phyloP scores from a whole-genome alignment of 1,284 basidiomycete species.

The Cerioporus squamosus region DNA sequence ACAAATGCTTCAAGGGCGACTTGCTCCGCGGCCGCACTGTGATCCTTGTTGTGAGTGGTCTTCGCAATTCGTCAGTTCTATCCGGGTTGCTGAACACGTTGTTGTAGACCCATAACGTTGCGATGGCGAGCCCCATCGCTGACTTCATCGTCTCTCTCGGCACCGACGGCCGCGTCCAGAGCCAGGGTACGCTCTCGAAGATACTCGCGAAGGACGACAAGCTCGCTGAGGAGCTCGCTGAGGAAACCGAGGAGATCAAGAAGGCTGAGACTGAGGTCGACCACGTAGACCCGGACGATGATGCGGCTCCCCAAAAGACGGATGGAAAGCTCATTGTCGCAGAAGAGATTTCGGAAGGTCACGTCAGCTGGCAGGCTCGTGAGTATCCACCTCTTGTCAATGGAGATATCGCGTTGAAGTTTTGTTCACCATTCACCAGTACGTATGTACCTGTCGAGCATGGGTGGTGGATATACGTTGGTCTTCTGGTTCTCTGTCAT shows the following conservation, averaged over 20 bases:
- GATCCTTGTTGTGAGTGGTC: constrained; percentile 63
- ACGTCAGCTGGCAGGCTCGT: constrained; percentile 52
- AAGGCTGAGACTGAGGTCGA: constrained; percentile 48
- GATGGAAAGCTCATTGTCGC: constrained; percentile 56
- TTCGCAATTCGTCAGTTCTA: neutral
- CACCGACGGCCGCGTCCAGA: constrained; percentile 51
- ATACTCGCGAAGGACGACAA: constrained; percentile 45
- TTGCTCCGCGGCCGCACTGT: constrained; percentile 72
- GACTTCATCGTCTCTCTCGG: constrained; percentile 64
- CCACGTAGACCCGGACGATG: constrained; percentile 38
- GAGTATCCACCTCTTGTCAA: no score
- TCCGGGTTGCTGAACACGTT: no score
- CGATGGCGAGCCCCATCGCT: constrained; percentile 66
- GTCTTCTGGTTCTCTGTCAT: constrained; percentile 40
- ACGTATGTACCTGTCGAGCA: constrained; percentile 30
- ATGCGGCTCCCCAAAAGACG: constrained; percentile 29
- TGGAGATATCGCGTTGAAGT: no score
- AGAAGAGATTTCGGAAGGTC: constrained; percentile 63
- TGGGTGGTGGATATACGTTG: constrained; percentile 35
- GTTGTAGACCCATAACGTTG: constrained; percentile 70
- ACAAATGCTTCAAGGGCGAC: constrained; percentile 75
- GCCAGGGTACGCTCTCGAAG: constrained; percentile 52
- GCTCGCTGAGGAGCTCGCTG: constrained; percentile 44
- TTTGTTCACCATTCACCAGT: constrained; percentile 19
- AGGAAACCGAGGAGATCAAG: constrained; percentile 44